Evolutionary conservation across 2,329 filamentous ascomycete genomes (phyloP).

Genomic region (Coniochaeta sp.): DNA sequence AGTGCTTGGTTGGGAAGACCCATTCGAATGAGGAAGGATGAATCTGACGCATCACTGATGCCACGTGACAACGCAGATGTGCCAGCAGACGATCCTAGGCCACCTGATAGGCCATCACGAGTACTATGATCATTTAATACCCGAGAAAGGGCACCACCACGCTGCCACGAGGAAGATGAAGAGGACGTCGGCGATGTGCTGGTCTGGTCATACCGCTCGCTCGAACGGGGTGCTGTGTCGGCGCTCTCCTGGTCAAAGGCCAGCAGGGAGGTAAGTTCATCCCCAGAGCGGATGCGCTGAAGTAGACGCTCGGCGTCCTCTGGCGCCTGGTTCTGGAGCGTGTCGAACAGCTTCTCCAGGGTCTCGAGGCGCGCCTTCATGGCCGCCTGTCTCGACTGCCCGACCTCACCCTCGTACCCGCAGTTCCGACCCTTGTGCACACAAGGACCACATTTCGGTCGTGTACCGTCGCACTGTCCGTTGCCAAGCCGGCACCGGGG

Average conservation of each 20-base stretch:
- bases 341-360: constrained; percentile 19
- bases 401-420: constrained; percentile 23
- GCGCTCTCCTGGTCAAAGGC: background rate
- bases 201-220: background rate
- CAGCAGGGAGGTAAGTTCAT: constrained; percentile 5
- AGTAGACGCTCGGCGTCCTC: constrained; percentile 19
- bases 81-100: background rate
- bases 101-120: no score
- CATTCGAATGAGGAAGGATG: background rate
- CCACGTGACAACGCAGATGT: background rate
- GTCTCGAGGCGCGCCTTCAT: constrained; percentile 20
- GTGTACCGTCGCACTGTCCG: constrained; percentile 22
- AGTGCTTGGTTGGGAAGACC: constrained; percentile 1
- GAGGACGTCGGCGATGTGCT: background rate
- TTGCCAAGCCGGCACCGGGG: background rate
- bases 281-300: constrained; percentile 15
- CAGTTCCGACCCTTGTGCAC: constrained; percentile 18
- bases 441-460: constrained; percentile 22
- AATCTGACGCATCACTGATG: background rate
- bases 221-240: background rate
- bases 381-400: constrained; percentile 22
- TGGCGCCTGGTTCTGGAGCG: constrained; percentile 14
- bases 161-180: background rate
- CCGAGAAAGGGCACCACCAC: background rate
- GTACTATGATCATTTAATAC: background rate